A percentile compares a stretch with the other conserved stretches of the same genome.
These are phyloP conservation scores for Pterocarpus macrocarpus DNA, from an alignment of 306 rosid species.

Conservation along the genomic window DNA sequence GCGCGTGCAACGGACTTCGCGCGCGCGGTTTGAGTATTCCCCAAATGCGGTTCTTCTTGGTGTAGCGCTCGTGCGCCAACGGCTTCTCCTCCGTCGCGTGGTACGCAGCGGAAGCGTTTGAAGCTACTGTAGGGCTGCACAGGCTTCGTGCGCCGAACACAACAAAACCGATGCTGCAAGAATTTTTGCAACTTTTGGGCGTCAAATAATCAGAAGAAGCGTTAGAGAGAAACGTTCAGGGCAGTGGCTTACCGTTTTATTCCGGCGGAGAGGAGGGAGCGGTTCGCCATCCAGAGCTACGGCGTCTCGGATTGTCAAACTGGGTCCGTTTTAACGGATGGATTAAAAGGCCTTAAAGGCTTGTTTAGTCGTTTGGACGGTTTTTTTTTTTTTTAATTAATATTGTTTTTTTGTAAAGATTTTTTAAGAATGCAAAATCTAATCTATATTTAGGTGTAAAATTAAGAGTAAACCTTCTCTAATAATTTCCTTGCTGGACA, in stretches of 20 bases:
- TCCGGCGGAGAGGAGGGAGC: neutral
- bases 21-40: slow-evolving; percentile 39
- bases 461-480: too few relatives aligned
- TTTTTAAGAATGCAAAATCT: too few relatives aligned
- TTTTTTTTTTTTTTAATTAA: too few relatives aligned
- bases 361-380: too few relatives aligned
- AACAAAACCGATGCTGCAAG: slow-evolving; percentile 42
- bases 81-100: neutral
- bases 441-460: too few relatives aligned
- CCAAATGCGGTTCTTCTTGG: slow-evolving; percentile 51
- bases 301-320: neutral
- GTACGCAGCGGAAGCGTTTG: slow-evolving; percentile 31
- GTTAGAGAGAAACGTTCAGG: neutral
- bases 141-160: slow-evolving; percentile 32
- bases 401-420: too few relatives aligned
- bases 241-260: neutral
- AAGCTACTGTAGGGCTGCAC: slow-evolving; percentile 40
- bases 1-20: slow-evolving; percentile 49
- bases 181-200: neutral
- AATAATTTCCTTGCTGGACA: too few relatives aligned
- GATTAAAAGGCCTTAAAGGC: too few relatives aligned
- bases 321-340: too few relatives aligned
- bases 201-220: neutral
- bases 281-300: neutral
- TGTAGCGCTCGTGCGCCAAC: slow-evolving; percentile 25